phyloP scores from a whole-genome alignment of 2,329 filamentous ascomycete species.

The Colletotrichum sojae region DNA sequence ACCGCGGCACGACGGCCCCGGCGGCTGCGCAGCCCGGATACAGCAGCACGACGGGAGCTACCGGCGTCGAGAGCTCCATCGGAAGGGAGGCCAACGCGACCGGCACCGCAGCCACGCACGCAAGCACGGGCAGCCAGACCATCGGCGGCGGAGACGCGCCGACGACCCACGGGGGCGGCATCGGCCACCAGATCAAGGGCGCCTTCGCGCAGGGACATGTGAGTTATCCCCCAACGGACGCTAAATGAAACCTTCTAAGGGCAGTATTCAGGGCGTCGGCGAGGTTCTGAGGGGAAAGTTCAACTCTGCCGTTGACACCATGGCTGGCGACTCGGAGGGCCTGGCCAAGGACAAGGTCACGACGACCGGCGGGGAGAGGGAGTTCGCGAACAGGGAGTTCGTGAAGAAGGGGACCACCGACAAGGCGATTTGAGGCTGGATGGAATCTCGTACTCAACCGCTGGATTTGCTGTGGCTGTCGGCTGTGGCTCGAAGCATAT shows the following conservation, averaged over 20 bases:
- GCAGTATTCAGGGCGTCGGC: constrained; percentile 29
- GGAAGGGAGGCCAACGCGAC: not conserved
- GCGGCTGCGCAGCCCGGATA: not conserved
- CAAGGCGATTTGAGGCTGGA: constrained; percentile 31
- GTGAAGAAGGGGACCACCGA: constrained; percentile 34
- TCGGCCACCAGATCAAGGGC: constrained; percentile 36
- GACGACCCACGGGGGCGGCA: constrained; percentile 34
- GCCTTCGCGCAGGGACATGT: constrained; percentile 39
- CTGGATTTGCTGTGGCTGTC: no score
- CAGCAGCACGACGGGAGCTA: not conserved
- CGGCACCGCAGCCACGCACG: constrained; percentile 2
- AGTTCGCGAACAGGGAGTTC: constrained; percentile 40
- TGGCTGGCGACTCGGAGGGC: constrained; percentile 49
- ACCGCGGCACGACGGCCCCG: constrained; percentile 1
- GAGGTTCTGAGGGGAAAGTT: constrained; percentile 47
- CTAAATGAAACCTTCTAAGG: not conserved
- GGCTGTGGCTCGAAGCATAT: no score
- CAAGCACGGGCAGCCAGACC: not conserved
- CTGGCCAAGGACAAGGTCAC: constrained; percentile 51
- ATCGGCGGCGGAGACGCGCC: constrained; percentile 34
- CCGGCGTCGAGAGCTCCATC: constrained; percentile 10
- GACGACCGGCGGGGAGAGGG: constrained; percentile 36
- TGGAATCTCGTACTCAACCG: no score
- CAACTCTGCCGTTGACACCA: constrained; percentile 51
- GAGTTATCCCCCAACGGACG: not conserved